Evolutionary conservation across 2,329 filamentous ascomycete species (phyloP).

Genomic region (Fusarium praegraminearum): DNA sequence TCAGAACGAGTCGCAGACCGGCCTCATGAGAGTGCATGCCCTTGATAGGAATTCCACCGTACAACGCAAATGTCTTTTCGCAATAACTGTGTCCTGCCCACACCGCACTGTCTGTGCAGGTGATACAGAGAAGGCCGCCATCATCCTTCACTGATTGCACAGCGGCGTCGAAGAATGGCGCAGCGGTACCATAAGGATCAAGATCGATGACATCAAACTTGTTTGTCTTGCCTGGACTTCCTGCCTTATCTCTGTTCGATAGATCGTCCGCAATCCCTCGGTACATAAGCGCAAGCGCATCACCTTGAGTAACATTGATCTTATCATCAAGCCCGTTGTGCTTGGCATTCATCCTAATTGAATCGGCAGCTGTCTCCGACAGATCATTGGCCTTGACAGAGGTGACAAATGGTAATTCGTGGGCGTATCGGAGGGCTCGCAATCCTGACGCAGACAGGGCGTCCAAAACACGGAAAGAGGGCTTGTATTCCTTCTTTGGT

Average conservation of each 20-base stretch:
- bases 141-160: conserved; percentile 86
- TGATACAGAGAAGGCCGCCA: conserved; percentile 92
- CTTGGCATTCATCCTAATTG: conserved; percentile 85
- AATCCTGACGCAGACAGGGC: conserved; percentile 94
- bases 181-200: conserved; percentile 94
- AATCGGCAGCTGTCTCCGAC: conserved; percentile 78
- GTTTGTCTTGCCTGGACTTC: conserved; percentile 56
- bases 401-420: conserved; percentile 88
- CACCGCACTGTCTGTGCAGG: conserved; percentile 94
- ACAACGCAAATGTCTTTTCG: conserved; percentile 94
- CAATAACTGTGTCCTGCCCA: conserved; percentile 95
- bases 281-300: conserved; percentile 95
- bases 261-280: conserved; percentile 69
- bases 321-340: conserved; percentile 82
- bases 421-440: conserved; percentile 88
- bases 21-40: conserved; percentile 89
- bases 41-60: conserved; percentile 89
- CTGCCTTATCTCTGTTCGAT: conserved; percentile 55
- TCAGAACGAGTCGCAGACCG: conserved; percentile 85
- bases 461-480: conserved; percentile 86
- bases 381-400: conserved; percentile 91
- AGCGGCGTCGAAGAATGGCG: conserved; percentile 90
- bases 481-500: conserved; percentile 50
- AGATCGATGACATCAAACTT: conserved; percentile 95
- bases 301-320: conserved; percentile 79